phyloP scores from a whole-genome alignment of 192 early-diverging fungal genomes.

The Backusella macrospora region DNA sequence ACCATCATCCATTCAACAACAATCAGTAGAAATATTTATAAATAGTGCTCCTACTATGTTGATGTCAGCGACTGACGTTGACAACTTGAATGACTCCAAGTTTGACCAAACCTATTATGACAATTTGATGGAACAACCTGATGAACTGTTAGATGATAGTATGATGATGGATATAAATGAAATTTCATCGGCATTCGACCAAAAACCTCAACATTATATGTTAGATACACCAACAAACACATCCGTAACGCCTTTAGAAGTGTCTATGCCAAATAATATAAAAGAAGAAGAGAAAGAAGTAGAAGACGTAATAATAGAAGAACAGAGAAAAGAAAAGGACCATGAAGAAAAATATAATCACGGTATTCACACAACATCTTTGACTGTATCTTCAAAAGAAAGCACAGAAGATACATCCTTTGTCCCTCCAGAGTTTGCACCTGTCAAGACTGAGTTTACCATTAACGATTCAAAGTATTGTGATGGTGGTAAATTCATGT shows the following conservation, averaged over 20 bases:
- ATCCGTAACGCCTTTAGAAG: constrained; percentile 10
- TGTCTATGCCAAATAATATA: neutral
- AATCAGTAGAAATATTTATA: neutral
- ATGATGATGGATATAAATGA: constrained; percentile 7
- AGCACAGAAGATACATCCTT: constrained; percentile 9
- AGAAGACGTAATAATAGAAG: no score
- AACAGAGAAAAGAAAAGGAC: no score
- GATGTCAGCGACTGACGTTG: neutral
- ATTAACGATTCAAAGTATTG: constrained; percentile 45
- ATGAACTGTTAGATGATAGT: neutral
- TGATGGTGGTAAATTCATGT: constrained; percentile 43
- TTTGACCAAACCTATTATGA: neutral
- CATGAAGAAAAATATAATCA: neutral
- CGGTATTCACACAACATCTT: neutral
- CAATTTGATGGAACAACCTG: neutral
- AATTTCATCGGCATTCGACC: neutral
- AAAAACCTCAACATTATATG: neutral
- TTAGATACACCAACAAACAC: neutral
- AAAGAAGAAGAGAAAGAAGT: no score
- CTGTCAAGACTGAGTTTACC: constrained; percentile 20
- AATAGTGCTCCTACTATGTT: neutral
- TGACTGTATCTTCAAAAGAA: neutral
- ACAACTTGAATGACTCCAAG: neutral
- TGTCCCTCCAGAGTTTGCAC: constrained; percentile 40
- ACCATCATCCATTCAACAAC: neutral